A percentile compares a stretch with the other conserved stretches of the same genome.
Evolutionary conservation across 305 asterid species (phyloP).

Genomic region (Solanum chacoense): DNA sequence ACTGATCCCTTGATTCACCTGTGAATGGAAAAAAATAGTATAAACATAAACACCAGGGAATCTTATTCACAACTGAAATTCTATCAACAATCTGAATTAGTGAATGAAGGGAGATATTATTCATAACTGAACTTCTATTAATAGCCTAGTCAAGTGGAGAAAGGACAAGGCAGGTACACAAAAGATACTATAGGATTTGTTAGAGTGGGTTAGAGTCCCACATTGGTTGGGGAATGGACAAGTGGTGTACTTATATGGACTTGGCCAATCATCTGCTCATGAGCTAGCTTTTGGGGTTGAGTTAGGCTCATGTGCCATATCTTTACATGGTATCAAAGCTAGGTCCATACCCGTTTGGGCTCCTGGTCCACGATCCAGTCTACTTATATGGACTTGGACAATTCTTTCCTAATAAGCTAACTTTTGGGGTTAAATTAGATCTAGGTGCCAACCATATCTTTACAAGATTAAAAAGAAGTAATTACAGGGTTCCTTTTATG

Average conservation of each 20-base stretch:
- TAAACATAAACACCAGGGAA: background rate
- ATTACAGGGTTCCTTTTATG: background rate
- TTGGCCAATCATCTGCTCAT: background rate
- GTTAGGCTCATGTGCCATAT: background rate
- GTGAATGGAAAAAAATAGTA: constrained; percentile 7
- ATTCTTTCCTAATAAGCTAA: background rate
- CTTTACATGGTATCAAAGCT: background rate
- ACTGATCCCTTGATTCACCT: constrained; percentile 95
- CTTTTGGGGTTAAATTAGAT: background rate
- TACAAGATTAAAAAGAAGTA: background rate
- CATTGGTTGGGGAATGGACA: background rate
- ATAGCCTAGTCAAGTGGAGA: background rate
- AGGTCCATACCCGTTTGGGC: background rate
- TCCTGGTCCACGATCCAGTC: background rate
- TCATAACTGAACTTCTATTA: background rate
- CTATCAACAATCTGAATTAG: background rate
- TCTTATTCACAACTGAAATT: background rate
- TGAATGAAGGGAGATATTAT: background rate
- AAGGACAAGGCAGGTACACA: background rate
- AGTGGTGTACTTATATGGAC: background rate
- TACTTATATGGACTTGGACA: background rate
- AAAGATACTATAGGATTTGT: background rate
- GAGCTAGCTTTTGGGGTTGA: background rate
- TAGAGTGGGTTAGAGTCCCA: background rate
- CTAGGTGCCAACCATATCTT: background rate